phyloP scores from a whole-genome alignment of 2,329 filamentous ascomycete species.

The Exophiala lecanii-corni region DNA sequence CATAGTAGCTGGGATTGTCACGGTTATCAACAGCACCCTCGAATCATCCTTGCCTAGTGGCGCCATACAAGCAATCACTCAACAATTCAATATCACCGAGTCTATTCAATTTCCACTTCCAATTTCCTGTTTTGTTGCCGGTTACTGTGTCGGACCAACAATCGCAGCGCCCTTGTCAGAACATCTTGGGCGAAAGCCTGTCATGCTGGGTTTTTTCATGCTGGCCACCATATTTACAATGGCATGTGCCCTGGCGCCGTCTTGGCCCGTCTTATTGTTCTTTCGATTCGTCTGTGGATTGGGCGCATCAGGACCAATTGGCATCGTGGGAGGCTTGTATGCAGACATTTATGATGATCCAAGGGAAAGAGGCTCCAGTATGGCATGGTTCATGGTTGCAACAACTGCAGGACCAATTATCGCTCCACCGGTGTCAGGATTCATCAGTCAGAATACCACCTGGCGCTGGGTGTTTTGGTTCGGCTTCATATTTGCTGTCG shows the following conservation, averaged over 20 bases:
- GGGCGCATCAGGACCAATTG: slow-evolving; percentile 38
- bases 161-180: slow-evolving; percentile 43
- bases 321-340: slow-evolving; percentile 43
- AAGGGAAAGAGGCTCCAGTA: slow-evolving; percentile 35
- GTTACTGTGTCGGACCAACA: slow-evolving; percentile 40
- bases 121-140: slow-evolving; percentile 39
- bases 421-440: slow-evolving; percentile 44
- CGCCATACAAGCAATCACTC: slow-evolving; percentile 34
- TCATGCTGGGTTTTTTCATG: slow-evolving; percentile 49
- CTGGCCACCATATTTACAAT: slow-evolving; percentile 38
- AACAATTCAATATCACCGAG: slow-evolving; percentile 29
- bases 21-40: slow-evolving; percentile 38
- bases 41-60: slow-evolving; percentile 37
- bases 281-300: slow-evolving; percentile 42
- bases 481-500: slow-evolving; percentile 59
- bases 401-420: slow-evolving; percentile 39
- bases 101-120: slow-evolving; percentile 35
- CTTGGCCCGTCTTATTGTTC: slow-evolving; percentile 36
- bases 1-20: slow-evolving; percentile 34
- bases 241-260: slow-evolving; percentile 40
- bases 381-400: slow-evolving; percentile 41
- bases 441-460: slow-evolving; percentile 34
- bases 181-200: slow-evolving; percentile 35
- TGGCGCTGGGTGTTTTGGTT: slow-evolving; percentile 53
- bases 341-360: slow-evolving; percentile 44